Evolutionary conservation across 202 grass and related monocot genomes (phyloP).

Genomic region (Elaeis oleifera): DNA sequence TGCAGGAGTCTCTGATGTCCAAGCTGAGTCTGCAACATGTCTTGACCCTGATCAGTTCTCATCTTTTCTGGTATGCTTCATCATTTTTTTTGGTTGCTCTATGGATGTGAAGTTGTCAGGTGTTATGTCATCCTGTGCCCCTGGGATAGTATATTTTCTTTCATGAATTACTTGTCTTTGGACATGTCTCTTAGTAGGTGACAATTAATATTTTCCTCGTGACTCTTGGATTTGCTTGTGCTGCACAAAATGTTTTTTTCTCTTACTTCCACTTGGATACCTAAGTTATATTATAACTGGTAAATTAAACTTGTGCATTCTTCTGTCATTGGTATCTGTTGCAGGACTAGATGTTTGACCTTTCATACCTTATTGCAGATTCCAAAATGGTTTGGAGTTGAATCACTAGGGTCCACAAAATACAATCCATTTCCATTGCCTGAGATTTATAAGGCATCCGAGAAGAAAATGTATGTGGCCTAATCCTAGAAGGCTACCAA

Average conservation of each 20-base stretch:
- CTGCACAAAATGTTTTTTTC: too few species aligned
- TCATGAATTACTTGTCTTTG: too few species aligned
- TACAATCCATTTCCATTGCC: conserved; percentile 74
- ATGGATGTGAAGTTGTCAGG: not conserved
- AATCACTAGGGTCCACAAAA: conserved; percentile 44
- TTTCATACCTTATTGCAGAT: conserved; percentile 38
- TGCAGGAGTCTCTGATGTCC: conserved; percentile 78
- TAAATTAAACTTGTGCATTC: too few species aligned
- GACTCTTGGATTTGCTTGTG: too few species aligned
- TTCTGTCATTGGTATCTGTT: too few species aligned
- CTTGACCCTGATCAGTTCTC: conserved; percentile 89
- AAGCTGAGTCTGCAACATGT: conserved; percentile 76
- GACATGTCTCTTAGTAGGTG: too few species aligned
- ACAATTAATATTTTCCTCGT: too few species aligned
- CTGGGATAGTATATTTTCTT: too few species aligned
- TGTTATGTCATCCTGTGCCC: too few species aligned
- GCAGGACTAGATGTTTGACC: not conserved
- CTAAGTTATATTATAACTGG: too few species aligned
- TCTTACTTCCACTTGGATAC: too few species aligned
- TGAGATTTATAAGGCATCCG: conserved; percentile 63
- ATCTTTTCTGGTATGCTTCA: conserved; percentile 62
- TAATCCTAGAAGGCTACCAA: not conserved
- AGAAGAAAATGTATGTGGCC: conserved; percentile 63
- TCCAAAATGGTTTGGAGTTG: conserved; percentile 62
- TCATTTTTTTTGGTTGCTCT: not conserved